Evolutionary conservation across 345 rosid genomes (phyloP).

Genomic region (Eucalyptus grandis): DNA sequence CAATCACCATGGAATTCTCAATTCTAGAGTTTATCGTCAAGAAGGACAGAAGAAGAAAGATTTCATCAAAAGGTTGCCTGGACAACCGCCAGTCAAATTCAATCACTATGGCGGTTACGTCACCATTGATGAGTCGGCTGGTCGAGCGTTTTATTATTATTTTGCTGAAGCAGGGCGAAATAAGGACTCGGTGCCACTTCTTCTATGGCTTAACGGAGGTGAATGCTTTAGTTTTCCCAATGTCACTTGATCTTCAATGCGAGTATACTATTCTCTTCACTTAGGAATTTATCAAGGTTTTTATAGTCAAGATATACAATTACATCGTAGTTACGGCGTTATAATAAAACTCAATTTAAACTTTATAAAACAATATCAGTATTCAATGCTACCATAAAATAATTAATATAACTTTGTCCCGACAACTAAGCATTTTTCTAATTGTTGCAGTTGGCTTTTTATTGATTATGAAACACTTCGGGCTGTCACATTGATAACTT

Average conservation of each 20-base stretch:
- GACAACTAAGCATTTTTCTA: neutral
- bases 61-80: neutral
- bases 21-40: neutral
- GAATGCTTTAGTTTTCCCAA: neutral
- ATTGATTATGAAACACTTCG: neutral
- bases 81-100: neutral
- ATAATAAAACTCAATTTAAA: neutral
- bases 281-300: neutral
- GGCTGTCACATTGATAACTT: neutral
- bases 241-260: neutral
- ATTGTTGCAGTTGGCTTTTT: neutral
- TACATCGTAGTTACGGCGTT: neutral
- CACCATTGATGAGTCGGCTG: neutral
- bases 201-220: slow-evolving; percentile 7
- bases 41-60: slow-evolving; percentile 39
- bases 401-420: neutral
- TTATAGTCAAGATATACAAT: neutral
- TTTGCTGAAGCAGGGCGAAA: neutral
- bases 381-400: neutral
- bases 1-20: neutral
- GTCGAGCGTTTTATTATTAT: neutral
- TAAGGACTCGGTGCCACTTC: neutral
- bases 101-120: slow-evolving; percentile 1
- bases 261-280: neutral
- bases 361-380: neutral